Conservation (phyloP, 108 stramenopile species). For the Cyclotella baltica region DNA sequence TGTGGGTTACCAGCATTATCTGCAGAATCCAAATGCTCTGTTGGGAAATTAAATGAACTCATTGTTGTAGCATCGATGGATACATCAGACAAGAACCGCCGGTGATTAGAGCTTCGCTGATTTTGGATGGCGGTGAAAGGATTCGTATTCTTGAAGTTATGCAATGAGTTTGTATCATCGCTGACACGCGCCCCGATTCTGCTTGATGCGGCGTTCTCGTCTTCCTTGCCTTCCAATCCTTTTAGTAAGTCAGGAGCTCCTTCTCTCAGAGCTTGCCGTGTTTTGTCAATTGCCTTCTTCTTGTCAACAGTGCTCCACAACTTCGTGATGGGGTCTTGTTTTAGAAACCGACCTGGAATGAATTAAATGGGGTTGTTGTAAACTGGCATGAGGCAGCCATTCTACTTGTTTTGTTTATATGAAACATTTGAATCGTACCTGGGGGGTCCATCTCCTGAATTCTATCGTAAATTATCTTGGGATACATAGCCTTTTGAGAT, state of each 20-base stretch:
- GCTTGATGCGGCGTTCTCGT: neutral
- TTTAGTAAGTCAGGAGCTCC: slow-evolving; percentile 82
- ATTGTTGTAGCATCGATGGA: neutral
- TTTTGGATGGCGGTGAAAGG: neutral
- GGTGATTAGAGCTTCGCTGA: neutral
- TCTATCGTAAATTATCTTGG: slow-evolving; percentile 76
- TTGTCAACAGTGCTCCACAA: slow-evolving; percentile 88
- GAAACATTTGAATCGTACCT: slow-evolving; percentile 16
- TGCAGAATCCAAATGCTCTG: neutral
- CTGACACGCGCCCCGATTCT: neutral
- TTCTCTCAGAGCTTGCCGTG: slow-evolving; percentile 84
- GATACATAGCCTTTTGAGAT: slow-evolving; percentile 74
- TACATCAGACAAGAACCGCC: neutral
- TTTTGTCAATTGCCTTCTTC: slow-evolving; percentile 88
- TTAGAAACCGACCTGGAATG: slow-evolving; percentile 86
- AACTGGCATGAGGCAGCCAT: too few relatives aligned
- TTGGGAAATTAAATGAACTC: neutral
- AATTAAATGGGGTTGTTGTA: too few relatives aligned
- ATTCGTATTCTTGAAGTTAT: neutral
- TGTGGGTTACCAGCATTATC: neutral
- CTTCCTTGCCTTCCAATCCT: slow-evolving; percentile 26
- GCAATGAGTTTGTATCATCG: neutral
- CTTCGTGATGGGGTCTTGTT: slow-evolving; percentile 77
- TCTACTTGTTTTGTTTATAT: too few relatives aligned
- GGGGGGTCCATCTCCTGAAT: slow-evolving; percentile 64